phyloP scores from a whole-genome alignment of 2,329 filamentous ascomycete species.

The Phaeophleospora eucalypticola region DNA sequence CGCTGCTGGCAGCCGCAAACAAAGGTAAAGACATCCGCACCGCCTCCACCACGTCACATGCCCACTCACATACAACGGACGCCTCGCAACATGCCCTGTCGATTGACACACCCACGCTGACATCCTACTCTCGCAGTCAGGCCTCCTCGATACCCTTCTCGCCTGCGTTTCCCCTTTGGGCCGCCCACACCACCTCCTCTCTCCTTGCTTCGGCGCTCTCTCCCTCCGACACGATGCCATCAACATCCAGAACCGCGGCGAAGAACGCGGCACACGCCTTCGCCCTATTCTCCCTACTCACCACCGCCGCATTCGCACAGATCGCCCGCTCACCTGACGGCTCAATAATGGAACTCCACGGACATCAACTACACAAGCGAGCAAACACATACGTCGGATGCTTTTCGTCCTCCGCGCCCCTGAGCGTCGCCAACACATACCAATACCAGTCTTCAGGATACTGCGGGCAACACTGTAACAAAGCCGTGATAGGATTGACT shows the following conservation, averaged over 20 bases:
- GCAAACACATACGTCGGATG: constrained; percentile 44
- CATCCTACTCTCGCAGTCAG: constrained; percentile 4
- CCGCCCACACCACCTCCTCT: constrained; percentile 56
- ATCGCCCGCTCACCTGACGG: constrained; percentile 1
- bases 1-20: constrained; percentile 23
- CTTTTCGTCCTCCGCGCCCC: constrained; percentile 46
- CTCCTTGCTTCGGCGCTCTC: constrained; percentile 48
- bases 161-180: constrained; percentile 2
- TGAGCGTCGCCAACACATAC: constrained; percentile 47
- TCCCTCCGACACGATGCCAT: constrained; percentile 36
- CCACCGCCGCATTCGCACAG: constrained; percentile 14
- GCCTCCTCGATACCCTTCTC: no score
- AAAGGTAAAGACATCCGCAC: constrained; percentile 13
- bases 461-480: constrained; percentile 52
- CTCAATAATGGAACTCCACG: background rate
- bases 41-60: constrained; percentile 12
- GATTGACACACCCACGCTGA: constrained; percentile 6
- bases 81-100: background rate
- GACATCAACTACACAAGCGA: constrained; percentile 8
- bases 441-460: constrained; percentile 54
- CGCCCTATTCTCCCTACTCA: constrained; percentile 16
- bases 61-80: no score
- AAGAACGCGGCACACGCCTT: no score
- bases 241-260: constrained; percentile 5
- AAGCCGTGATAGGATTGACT: constrained; percentile 60